These are phyloP conservation scores for Conticribra weissflogii DNA, from an alignment of 108 stramenopile species.

Conservation along the genomic window DNA sequence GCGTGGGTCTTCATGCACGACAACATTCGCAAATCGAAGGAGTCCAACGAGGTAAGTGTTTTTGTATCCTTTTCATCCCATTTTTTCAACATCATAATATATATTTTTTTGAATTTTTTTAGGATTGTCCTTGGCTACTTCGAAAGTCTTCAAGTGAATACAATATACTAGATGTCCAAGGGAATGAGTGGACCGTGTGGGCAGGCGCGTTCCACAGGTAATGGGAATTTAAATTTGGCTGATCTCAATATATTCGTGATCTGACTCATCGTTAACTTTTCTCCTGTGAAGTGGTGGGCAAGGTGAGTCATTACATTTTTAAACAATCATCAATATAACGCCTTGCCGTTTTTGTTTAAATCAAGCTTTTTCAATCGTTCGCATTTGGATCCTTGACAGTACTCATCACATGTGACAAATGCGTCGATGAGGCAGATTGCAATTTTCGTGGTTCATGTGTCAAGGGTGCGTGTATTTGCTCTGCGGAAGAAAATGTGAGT, in stretches of 20 bases:
- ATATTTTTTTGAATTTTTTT: too few relatives aligned
- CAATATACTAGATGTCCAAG: constrained; percentile 24
- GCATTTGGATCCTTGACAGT: too few relatives aligned
- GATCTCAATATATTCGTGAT: neutral
- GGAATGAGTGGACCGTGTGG: constrained; percentile 41
- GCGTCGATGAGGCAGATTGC: neutral
- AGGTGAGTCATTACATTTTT: too few relatives aligned
- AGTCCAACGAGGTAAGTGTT: constrained; percentile 2
- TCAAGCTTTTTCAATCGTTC: too few relatives aligned
- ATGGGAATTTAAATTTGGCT: too few relatives aligned
- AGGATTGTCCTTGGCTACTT: neutral
- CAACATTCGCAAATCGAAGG: constrained; percentile 9
- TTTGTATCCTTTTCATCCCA: too few relatives aligned
- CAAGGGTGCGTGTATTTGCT: neutral
- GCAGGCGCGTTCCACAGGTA: constrained; percentile 4
- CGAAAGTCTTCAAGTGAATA: neutral
- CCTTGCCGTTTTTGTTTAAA: too few relatives aligned
- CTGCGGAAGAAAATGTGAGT: neutral
- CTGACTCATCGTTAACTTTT: neutral
- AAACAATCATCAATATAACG: too few relatives aligned
- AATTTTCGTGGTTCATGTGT: too few relatives aligned
- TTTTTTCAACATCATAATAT: too few relatives aligned
- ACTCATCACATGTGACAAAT: neutral
- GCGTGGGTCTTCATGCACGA: constrained; percentile 41
- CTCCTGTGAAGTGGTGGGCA: neutral